Conservation (phyloP, 208 protist genomes). For the Crithidia thermophila region DNA sequence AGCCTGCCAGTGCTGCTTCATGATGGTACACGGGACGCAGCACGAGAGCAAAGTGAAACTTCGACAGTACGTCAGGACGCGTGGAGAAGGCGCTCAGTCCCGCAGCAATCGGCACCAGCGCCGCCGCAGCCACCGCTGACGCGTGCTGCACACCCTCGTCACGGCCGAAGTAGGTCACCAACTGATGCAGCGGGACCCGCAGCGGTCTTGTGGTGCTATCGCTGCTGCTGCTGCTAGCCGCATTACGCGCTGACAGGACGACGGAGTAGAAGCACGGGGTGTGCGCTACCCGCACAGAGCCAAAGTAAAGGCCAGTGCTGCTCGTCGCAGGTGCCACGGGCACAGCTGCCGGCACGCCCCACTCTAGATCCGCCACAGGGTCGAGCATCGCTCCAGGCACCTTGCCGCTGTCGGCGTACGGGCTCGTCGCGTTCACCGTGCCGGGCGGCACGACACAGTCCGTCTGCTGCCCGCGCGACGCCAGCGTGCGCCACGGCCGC, state of each 20-base stretch:
- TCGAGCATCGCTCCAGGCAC: conserved; percentile 46
- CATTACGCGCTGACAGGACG: conserved; percentile 6
- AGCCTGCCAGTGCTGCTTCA: neutral
- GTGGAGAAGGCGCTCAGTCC: conserved; percentile 46
- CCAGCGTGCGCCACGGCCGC: conserved; percentile 54
- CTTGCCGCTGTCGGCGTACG: conserved; percentile 52
- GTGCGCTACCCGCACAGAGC: conserved; percentile 11
- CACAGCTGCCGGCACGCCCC: conserved; percentile 11
- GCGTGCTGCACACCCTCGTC: conserved; percentile 36
- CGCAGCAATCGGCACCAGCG: conserved; percentile 41
- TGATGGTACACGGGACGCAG: conserved; percentile 35
- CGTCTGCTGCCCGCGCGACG: conserved; percentile 72
- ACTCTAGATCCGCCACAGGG: conserved; percentile 48
- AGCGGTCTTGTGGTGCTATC: conserved; percentile 4
- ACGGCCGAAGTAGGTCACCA: conserved; percentile 53
- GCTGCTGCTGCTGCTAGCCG: too few relatives aligned
- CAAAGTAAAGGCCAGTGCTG: conserved; percentile 18
- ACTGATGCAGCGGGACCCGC: conserved; percentile 34
- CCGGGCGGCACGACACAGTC: conserved; percentile 73
- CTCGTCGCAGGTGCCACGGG: neutral
- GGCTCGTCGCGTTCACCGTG: conserved; percentile 73
- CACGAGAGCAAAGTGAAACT: conserved; percentile 61
- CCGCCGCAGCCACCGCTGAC: conserved; percentile 21
- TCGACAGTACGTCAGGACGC: conserved; percentile 47
- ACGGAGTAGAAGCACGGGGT: conserved; percentile 26